Evolutionary conservation across 208 protist genomes (phyloP).

Genomic region (Trypanosoma mega): DNA sequence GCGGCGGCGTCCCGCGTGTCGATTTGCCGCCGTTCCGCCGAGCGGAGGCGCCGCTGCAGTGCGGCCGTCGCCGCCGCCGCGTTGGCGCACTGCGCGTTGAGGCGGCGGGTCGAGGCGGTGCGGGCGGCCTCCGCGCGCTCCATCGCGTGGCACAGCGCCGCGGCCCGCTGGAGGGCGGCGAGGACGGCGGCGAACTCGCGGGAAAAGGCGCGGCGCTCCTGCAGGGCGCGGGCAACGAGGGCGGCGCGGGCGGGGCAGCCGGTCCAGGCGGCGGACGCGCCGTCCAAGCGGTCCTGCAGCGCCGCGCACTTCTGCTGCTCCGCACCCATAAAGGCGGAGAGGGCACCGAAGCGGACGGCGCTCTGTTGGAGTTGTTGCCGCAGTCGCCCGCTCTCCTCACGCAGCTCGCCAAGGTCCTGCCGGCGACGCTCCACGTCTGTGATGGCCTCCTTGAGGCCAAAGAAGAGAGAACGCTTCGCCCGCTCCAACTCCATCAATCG

Average conservation of each 20-base stretch:
- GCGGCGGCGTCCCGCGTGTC: conserved; percentile 25
- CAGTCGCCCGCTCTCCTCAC: conserved; percentile 34
- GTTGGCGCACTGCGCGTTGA: not conserved
- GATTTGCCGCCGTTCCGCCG: no score
- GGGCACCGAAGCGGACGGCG: conserved; percentile 46
- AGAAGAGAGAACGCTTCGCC: conserved; percentile 30
- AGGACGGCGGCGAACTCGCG: conserved; percentile 22
- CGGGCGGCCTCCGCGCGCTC: not conserved
- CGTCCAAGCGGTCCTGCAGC: conserved; percentile 31
- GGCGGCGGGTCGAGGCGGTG: not conserved
- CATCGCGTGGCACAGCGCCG: conserved; percentile 1
- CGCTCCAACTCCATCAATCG: conserved; percentile 64
- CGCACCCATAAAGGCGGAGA: conserved; percentile 28
- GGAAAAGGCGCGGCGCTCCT: conserved; percentile 34
- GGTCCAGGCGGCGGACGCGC: conserved; percentile 34
- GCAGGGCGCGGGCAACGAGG: conserved; percentile 41
- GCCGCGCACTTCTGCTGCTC: conserved; percentile 24
- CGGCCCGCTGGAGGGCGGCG: conserved; percentile 4
- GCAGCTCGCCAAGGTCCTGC: conserved; percentile 52
- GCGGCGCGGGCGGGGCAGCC: conserved; percentile 43
- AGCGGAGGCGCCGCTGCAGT: not conserved
- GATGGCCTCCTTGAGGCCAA: conserved; percentile 51
- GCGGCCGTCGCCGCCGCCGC: conserved; percentile 1
- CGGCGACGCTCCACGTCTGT: conserved; percentile 55
- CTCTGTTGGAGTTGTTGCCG: conserved; percentile 53